Conservation (phyloP, 225 moss, liverwort and hornwort genomes). For the Marchantia paleacea region DNA sequence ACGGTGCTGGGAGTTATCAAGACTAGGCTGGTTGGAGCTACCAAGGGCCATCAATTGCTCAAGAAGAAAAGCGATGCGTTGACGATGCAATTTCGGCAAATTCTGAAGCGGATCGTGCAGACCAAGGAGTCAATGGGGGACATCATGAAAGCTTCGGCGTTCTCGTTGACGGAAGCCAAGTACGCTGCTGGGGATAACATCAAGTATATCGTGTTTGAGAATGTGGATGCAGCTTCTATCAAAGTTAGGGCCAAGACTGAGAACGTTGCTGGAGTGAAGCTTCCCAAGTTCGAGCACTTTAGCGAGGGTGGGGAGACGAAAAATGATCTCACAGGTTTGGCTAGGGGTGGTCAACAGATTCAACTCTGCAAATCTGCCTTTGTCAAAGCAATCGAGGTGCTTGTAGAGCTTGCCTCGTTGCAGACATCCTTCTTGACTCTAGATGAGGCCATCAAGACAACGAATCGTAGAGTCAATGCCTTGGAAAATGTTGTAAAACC, state of each 20-base stretch:
- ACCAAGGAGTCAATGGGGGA: slow-evolving; percentile 81
- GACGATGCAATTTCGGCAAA: slow-evolving; percentile 78
- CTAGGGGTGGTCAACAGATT: slow-evolving; percentile 70
- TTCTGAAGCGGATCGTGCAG: slow-evolving; percentile 72
- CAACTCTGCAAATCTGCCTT: slow-evolving; percentile 70
- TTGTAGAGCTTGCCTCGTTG: slow-evolving; percentile 76
- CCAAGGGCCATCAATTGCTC: slow-evolving; percentile 78
- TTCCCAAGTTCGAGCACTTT: slow-evolving; percentile 69
- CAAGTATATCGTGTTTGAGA: slow-evolving; percentile 81
- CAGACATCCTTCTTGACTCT: slow-evolving; percentile 76
- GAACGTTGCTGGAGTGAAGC: slow-evolving; percentile 79
- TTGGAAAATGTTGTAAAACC: slow-evolving; percentile 84
- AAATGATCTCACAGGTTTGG: slow-evolving; percentile 69
- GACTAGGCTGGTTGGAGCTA: slow-evolving; percentile 64
- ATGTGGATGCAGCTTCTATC: slow-evolving; percentile 60
- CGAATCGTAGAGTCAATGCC: slow-evolving; percentile 73
- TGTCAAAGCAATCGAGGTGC: slow-evolving; percentile 60
- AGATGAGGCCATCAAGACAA: slow-evolving; percentile 77
- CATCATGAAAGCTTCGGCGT: slow-evolving; percentile 71
- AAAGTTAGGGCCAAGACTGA: slow-evolving; percentile 70
- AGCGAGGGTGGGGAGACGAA: slow-evolving; percentile 56
- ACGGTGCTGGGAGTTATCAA: slow-evolving; percentile 84
- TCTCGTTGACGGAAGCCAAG: slow-evolving; percentile 76
- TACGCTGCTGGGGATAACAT: slow-evolving; percentile 73
- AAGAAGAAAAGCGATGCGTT: slow-evolving; percentile 91